phyloP scores from a whole-genome alignment of 371 early-diverging fungal genomes.

The Mortierella sp. region DNA sequence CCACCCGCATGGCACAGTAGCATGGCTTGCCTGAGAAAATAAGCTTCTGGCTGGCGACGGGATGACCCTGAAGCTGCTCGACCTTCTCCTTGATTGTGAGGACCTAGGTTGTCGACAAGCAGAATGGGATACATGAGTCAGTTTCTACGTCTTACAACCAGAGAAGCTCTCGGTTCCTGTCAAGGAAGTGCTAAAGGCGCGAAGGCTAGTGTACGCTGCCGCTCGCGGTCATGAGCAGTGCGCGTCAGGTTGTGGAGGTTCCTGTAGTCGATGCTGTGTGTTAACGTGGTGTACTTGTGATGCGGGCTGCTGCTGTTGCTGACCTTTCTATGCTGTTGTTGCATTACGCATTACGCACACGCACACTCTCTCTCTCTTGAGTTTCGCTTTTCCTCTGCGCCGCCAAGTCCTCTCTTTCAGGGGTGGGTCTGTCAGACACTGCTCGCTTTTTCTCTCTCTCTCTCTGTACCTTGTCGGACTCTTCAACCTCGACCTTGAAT shows the following conservation, averaged over 20 bases:
- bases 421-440: slow-evolving; percentile 7
- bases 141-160: neutral
- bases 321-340: neutral
- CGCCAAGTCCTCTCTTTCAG: neutral
- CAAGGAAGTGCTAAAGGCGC: neutral
- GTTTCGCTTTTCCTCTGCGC: neutral
- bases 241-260: neutral
- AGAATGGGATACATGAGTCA: neutral
- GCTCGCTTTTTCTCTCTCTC: no score
- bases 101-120: slow-evolving; percentile 59
- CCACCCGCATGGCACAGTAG: neutral
- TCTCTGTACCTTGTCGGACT: slow-evolving; percentile 71
- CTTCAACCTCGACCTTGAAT: slow-evolving; percentile 87
- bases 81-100: slow-evolving; percentile 85
- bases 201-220: neutral
- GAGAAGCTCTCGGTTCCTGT: neutral
- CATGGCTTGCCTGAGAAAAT: slow-evolving; percentile 78
- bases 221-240: neutral
- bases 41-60: slow-evolving; percentile 85
- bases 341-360: slow-evolving; percentile 1
- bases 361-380: neutral
- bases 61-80: slow-evolving; percentile 75
- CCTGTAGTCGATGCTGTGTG: neutral
- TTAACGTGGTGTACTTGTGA: neutral
- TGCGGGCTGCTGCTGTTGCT: neutral